Evolutionary conservation across 179 eudicot species (phyloP).

Genomic region (Corrigiola litoralis): DNA sequence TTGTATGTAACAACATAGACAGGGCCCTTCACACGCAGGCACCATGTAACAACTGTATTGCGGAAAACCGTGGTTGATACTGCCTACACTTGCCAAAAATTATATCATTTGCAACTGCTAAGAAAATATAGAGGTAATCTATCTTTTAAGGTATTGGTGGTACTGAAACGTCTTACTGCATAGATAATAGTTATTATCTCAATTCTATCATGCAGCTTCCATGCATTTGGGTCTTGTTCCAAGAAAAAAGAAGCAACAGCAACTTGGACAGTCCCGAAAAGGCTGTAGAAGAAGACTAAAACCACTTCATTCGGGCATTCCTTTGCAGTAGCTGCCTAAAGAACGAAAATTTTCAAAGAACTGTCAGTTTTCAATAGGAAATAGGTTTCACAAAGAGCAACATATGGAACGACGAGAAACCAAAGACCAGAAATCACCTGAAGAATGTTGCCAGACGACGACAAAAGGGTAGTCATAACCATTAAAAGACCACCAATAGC

Average conservation of each 20-base stretch:
- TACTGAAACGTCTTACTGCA: slow-evolving; percentile 18
- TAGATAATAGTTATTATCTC: slow-evolving; percentile 35
- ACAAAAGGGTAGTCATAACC: slow-evolving; percentile 27
- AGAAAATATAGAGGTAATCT: background rate
- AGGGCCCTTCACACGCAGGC: slow-evolving; percentile 42
- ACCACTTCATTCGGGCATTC: slow-evolving; percentile 37
- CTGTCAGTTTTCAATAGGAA: background rate
- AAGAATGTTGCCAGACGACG: slow-evolving; percentile 35
- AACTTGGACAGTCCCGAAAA: slow-evolving; percentile 35
- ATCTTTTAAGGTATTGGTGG: background rate
- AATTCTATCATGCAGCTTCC: slow-evolving; percentile 28
- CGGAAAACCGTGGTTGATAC: slow-evolving; percentile 37
- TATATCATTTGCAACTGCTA: background rate
- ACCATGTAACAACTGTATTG: slow-evolving; percentile 42
- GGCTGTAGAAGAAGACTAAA: slow-evolving; percentile 43
- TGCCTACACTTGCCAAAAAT: slow-evolving; percentile 20
- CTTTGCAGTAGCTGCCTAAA: slow-evolving; percentile 38
- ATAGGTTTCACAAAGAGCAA: background rate
- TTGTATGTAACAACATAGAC: slow-evolving; percentile 67
- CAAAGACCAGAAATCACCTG: slow-evolving; percentile 30
- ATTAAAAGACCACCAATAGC: slow-evolving; percentile 38
- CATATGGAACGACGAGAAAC: background rate
- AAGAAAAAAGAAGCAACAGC: slow-evolving; percentile 24
- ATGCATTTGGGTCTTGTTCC: slow-evolving; percentile 30
- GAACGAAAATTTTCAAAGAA: background rate